Conservation (phyloP, 768 basidiomycete genomes). For the Termitomyces sp. region DNA sequence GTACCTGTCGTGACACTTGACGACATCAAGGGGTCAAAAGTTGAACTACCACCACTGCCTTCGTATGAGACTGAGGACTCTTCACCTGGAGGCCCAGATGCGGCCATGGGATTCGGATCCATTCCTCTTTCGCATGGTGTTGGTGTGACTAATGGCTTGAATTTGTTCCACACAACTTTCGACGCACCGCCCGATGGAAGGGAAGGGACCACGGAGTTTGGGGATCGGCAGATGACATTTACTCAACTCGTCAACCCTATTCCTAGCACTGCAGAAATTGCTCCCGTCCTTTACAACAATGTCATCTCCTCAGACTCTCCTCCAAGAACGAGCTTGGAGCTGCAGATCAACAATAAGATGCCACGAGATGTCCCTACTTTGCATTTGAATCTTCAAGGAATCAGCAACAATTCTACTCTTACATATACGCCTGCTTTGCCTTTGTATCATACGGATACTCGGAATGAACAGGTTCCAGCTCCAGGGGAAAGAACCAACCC, state of each 20-base stretch:
- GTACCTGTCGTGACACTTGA: constrained; percentile 3
- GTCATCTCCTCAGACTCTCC: background rate
- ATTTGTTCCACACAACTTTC: background rate
- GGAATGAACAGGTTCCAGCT: background rate
- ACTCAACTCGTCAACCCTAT: background rate
- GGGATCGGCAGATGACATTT: background rate
- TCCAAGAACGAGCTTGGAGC: background rate
- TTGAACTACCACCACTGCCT: background rate
- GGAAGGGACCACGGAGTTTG: background rate
- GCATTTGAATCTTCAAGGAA: background rate
- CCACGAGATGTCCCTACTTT: background rate
- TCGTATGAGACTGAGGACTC: background rate
- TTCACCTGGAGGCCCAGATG: background rate
- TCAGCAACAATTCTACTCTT: background rate
- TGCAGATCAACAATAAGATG: background rate
- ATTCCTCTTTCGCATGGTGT: background rate
- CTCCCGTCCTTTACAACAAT: background rate
- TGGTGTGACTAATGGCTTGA: background rate
- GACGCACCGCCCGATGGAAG: background rate
- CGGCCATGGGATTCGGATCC: background rate
- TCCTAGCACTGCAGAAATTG: background rate
- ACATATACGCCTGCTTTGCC: background rate
- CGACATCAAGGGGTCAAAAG: background rate
- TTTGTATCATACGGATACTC: background rate
- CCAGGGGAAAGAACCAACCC: background rate